Percentiles rank a stretch among this genome's conserved stretches.
These are phyloP conservation scores for Mycena crocata DNA, from an alignment of 768 basidiomycete species.

Conservation along the genomic window DNA sequence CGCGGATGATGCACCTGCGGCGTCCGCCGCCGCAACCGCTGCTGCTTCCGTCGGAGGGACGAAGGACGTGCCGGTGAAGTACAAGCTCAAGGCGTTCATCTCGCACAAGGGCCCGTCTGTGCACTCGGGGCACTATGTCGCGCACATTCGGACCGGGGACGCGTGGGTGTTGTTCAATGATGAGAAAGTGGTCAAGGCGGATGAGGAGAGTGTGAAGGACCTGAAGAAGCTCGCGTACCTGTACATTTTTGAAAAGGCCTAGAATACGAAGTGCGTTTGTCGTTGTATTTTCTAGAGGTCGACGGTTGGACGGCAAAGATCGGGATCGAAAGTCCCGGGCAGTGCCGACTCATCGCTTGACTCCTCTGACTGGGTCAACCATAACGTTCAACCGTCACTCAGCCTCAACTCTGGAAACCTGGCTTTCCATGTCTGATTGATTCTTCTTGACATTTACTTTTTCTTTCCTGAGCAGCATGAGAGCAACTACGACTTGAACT, in stretches of 20 bases:
- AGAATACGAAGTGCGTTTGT: not conserved
- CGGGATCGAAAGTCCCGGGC: too few species aligned
- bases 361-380: too few species aligned
- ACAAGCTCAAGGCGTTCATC: conserved; percentile 91
- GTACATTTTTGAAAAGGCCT: conserved; percentile 87
- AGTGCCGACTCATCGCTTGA: too few species aligned
- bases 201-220: conserved; percentile 81
- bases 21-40: conserved; percentile 34
- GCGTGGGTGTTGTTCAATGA: conserved; percentile 96
- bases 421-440: too few species aligned
- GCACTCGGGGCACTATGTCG: conserved; percentile 95
- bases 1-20: conserved; percentile 56
- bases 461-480: too few species aligned
- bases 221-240: conserved; percentile 91
- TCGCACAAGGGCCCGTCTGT: conserved; percentile 97
- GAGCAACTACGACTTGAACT: too few species aligned
- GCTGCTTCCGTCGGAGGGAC: conserved; percentile 57
- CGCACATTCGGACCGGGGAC: conserved; percentile 72
- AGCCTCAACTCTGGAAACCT: too few species aligned
- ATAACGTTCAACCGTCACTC: too few species aligned
- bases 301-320: too few species aligned
- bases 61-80: conserved; percentile 75
- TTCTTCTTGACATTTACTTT: too few species aligned
- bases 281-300: too few species aligned
- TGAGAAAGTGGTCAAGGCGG: conserved; percentile 94